Conservation (phyloP, 2,329 filamentous ascomycete genomes). For the Trichoderma arundinaceum region DNA sequence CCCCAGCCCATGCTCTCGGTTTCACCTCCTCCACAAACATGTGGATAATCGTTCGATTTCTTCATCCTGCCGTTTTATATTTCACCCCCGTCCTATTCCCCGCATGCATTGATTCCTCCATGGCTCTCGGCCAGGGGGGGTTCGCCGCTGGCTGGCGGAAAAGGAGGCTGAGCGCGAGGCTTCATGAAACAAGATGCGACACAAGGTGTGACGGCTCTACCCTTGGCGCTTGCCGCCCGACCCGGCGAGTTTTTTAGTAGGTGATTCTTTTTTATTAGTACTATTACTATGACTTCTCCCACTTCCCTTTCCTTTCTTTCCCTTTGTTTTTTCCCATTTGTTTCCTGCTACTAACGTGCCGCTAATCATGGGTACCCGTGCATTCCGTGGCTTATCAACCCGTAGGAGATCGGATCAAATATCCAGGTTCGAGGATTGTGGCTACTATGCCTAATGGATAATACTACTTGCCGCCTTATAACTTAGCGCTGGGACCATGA, state of each 20-base stretch:
- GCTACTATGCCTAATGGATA: no score
- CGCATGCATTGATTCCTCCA: background rate
- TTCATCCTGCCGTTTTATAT: conserved; percentile 24
- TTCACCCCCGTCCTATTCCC: background rate
- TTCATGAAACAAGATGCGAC: conserved; percentile 31
- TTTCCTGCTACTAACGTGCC: background rate
- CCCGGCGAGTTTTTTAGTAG: background rate
- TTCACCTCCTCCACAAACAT: conserved; percentile 21
- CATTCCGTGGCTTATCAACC: conserved; percentile 2
- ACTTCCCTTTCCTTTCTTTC: background rate
- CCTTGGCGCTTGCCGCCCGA: conserved; percentile 25
- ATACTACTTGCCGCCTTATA: background rate
- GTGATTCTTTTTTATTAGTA: background rate
- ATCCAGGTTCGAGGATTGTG: no score
- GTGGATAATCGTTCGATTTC: conserved; percentile 35
- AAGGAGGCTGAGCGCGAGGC: conserved; percentile 23
- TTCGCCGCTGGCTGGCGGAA: background rate
- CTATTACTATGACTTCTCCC: no score
- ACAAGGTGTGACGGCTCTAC: conserved; percentile 27
- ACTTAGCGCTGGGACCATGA: background rate
- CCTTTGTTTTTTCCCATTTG: background rate
- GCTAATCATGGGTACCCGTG: conserved; percentile 20
- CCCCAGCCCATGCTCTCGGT: background rate
- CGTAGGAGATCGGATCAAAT: no score
- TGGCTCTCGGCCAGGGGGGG: background rate